These are phyloP conservation scores for Glaciozyma antarctica DNA, from an alignment of 768 basidiomycete genomes.

Conservation along the genomic window DNA sequence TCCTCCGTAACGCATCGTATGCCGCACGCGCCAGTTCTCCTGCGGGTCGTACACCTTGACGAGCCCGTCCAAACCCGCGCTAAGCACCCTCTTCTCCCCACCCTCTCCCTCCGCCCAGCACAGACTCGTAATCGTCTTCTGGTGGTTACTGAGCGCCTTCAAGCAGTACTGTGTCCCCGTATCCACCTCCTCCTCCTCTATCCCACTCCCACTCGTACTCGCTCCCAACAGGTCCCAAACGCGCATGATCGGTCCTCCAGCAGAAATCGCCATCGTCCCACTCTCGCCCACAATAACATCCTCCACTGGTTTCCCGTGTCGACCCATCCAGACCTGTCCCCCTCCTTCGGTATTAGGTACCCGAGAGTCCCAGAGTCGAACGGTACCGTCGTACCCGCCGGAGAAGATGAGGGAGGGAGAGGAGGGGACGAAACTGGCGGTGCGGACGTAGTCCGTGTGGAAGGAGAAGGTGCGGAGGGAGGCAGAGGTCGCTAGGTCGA, in stretches of 20 bases:
- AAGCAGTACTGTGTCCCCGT: constrained; percentile 54
- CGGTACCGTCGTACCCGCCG: constrained; percentile 88
- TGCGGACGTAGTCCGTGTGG: constrained; percentile 92
- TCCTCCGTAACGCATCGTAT: constrained; percentile 97
- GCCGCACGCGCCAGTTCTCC: constrained; percentile 78
- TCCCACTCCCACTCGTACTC: constrained; percentile 36
- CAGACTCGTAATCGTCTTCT: constrained; percentile 89
- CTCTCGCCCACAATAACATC: constrained; percentile 86
- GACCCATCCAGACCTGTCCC: constrained; percentile 70
- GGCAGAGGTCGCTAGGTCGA: constrained; percentile 74
- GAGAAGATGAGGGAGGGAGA: constrained; percentile 79
- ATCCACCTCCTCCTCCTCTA: constrained; percentile 15
- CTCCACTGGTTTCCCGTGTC: constrained; percentile 64
- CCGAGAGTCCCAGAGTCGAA: constrained; percentile 75
- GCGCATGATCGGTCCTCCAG: constrained; percentile 82
- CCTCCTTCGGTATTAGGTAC: constrained; percentile 47
- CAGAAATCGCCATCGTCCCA: constrained; percentile 66
- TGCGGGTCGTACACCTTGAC: constrained; percentile 96
- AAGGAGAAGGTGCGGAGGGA: constrained; percentile 70
- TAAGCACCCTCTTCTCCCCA: constrained; percentile 66
- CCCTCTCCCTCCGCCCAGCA: constrained; percentile 43
- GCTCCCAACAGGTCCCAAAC: constrained; percentile 93
- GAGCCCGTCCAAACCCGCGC: constrained; percentile 90
- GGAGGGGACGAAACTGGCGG: constrained; percentile 72
- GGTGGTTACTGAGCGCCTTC: constrained; percentile 89